phyloP scores from a whole-genome alignment of 768 basidiomycete genomes.

The Rhizopogon vulgaris region DNA sequence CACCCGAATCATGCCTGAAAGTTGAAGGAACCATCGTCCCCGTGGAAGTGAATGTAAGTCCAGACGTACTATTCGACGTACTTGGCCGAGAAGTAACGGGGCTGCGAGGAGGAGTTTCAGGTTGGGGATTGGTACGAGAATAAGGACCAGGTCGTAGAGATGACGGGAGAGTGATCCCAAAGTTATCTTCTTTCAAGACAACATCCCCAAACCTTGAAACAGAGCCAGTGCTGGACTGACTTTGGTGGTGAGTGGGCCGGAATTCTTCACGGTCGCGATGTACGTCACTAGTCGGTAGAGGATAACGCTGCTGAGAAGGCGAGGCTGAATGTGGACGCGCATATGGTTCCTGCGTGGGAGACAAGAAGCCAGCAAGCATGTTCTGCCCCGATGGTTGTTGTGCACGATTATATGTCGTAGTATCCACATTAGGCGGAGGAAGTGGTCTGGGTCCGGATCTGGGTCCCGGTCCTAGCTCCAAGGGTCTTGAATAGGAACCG shows the following conservation, averaged over 20 bases:
- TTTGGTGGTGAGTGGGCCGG: slow-evolving; percentile 21
- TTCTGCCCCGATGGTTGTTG: slow-evolving; percentile 11
- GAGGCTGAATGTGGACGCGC: slow-evolving; percentile 59
- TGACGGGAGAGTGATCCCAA: slow-evolving; percentile 16
- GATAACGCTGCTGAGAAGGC: slow-evolving; percentile 26
- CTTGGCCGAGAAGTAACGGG: slow-evolving; percentile 44
- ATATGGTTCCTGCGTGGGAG: slow-evolving; percentile 50
- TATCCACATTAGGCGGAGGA: slow-evolving; percentile 22
- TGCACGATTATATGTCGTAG: slow-evolving; percentile 12
- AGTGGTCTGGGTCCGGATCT: slow-evolving; percentile 21
- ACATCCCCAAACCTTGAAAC: slow-evolving; percentile 26
- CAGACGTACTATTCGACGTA: slow-evolving; percentile 27
- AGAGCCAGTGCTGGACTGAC: slow-evolving; percentile 20
- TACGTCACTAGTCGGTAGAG: slow-evolving; percentile 11
- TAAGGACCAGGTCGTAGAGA: slow-evolving; percentile 26
- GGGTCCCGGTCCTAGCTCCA: slow-evolving; percentile 11
- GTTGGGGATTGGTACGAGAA: slow-evolving; percentile 26
- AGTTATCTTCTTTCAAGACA: slow-evolving; percentile 25
- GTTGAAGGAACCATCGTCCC: slow-evolving; percentile 19
- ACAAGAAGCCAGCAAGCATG: slow-evolving; percentile 25
- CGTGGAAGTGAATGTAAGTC: slow-evolving; percentile 19
- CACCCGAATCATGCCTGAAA: slow-evolving; percentile 18
- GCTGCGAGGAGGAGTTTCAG: slow-evolving; percentile 56
- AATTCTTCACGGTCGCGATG: slow-evolving; percentile 24
- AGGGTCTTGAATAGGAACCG: slow-evolving; percentile 8